Evolutionary conservation across 257 asterid genomes (phyloP).

Genomic region (Cruciata laevipes): DNA sequence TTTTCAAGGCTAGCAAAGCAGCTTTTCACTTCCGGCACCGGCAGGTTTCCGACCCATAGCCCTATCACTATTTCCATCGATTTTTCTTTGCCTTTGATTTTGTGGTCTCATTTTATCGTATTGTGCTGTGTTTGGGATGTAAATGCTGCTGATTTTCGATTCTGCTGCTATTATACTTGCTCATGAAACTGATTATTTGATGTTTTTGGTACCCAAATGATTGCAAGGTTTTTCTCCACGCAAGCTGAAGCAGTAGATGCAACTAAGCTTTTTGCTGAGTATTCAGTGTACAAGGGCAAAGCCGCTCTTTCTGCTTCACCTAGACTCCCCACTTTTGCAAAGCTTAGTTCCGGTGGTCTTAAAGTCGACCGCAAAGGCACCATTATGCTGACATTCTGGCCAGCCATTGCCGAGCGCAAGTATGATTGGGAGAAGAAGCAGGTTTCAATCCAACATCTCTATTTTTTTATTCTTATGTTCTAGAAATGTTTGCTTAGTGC

Average conservation of each 20-base stretch:
- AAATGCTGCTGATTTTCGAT: neutral
- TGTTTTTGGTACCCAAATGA: neutral
- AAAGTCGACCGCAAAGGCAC: slow-evolving; percentile 64
- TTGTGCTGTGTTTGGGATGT: neutral
- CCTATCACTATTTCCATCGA: neutral
- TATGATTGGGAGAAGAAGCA: slow-evolving; percentile 85
- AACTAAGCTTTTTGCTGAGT: slow-evolving; percentile 55
- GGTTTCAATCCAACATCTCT: slow-evolving; percentile 25
- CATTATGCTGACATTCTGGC: slow-evolving; percentile 70
- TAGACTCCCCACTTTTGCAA: slow-evolving; percentile 49
- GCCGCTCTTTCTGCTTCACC: slow-evolving; percentile 79
- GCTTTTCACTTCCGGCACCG: slow-evolving; percentile 8
- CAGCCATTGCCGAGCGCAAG: slow-evolving; percentile 83
- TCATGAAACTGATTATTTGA: neutral
- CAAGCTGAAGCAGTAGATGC: slow-evolving; percentile 32
- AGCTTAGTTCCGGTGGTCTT: slow-evolving; percentile 65
- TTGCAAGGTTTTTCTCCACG: slow-evolving; percentile 12
- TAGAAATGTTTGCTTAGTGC: neutral
- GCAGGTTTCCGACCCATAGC: neutral
- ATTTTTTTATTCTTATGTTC: neutral
- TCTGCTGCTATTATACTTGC: neutral
- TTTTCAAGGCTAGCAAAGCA: slow-evolving; percentile 10
- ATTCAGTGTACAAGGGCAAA: slow-evolving; percentile 80
- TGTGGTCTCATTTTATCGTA: neutral
- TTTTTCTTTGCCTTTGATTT: neutral